Conservation (phyloP, 2,329 filamentous ascomycete species). For the Cryphonectria naterciae region DNA sequence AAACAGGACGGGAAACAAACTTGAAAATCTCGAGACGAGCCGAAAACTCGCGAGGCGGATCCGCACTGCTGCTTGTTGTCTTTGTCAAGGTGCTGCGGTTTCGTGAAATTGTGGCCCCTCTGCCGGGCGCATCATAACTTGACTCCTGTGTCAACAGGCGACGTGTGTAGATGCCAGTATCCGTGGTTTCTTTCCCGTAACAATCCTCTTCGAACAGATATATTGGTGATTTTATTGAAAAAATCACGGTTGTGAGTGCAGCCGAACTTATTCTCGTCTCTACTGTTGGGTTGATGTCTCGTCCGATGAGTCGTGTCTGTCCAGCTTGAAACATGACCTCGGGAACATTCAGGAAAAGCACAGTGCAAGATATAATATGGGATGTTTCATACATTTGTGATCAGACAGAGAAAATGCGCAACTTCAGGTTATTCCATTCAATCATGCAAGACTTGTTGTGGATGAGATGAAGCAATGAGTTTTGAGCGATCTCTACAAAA, state of each 20-base stretch:
- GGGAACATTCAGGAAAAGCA: not conserved
- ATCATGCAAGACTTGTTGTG: not conserved
- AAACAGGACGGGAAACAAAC: conserved; percentile 9
- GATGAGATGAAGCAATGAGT: not conserved
- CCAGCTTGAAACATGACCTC: not conserved
- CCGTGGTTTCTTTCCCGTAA: not conserved
- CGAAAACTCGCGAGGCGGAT: conserved; percentile 1
- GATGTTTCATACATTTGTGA: not conserved
- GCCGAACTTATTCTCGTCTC: not conserved
- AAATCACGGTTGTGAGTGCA: not conserved
- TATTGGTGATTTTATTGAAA: not conserved
- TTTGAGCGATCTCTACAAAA: not conserved
- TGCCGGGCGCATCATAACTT: not conserved
- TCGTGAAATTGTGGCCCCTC: conserved; percentile 5
- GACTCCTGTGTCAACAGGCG: not conserved
- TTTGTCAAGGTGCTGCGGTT: conserved; percentile 3
- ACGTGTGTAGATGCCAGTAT: not conserved
- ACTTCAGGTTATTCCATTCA: not conserved
- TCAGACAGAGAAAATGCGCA: not conserved
- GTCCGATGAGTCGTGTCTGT: not conserved
- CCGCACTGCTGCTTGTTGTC: not conserved
- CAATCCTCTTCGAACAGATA: not conserved
- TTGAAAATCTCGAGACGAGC: conserved; percentile 8
- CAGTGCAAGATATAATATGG: not conserved
- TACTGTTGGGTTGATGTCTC: not conserved